Percentiles rank a stretch among this genome's conserved stretches.
These are phyloP conservation scores for Claviceps digitariae DNA, from an alignment of 2,329 filamentous ascomycete species.

Conservation along the genomic window DNA sequence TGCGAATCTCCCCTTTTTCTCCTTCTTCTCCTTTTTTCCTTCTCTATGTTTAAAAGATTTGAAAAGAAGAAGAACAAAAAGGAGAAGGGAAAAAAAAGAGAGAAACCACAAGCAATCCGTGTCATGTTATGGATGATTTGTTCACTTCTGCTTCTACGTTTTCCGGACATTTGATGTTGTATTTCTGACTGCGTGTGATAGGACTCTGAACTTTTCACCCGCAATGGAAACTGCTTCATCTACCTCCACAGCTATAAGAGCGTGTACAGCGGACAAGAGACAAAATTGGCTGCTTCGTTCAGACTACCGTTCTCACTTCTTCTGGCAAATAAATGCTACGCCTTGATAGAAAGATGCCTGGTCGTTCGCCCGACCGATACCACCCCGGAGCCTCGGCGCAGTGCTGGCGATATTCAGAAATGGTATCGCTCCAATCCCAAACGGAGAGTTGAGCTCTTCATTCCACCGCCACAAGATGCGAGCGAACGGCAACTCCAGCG, in stretches of 20 bases:
- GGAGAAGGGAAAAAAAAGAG: too few relatives aligned
- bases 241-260: constrained; percentile 40
- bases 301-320: constrained; percentile 47
- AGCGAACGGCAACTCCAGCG: constrained; percentile 40
- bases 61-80: background rate
- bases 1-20: background rate
- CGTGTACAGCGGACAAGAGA: constrained; percentile 37
- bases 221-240: constrained; percentile 54
- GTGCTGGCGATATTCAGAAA: constrained; percentile 16
- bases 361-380: constrained; percentile 9
- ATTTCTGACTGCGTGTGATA: constrained; percentile 18
- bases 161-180: background rate
- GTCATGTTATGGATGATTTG: background rate
- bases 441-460: constrained; percentile 45
- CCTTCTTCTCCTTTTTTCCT: background rate
- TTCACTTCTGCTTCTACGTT: background rate
- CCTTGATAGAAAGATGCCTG: constrained; percentile 44
- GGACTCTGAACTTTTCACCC: constrained; percentile 60
- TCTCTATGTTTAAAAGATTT: background rate
- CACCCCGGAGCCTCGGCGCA: constrained; percentile 15
- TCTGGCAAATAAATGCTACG: constrained; percentile 42
- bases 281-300: constrained; percentile 53
- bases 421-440: constrained; percentile 19
- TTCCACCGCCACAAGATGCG: constrained; percentile 46
- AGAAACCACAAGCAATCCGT: background rate